Conservation (phyloP, 2,329 filamentous ascomycete species). For the Ophiosphaerella korrae region DNA sequence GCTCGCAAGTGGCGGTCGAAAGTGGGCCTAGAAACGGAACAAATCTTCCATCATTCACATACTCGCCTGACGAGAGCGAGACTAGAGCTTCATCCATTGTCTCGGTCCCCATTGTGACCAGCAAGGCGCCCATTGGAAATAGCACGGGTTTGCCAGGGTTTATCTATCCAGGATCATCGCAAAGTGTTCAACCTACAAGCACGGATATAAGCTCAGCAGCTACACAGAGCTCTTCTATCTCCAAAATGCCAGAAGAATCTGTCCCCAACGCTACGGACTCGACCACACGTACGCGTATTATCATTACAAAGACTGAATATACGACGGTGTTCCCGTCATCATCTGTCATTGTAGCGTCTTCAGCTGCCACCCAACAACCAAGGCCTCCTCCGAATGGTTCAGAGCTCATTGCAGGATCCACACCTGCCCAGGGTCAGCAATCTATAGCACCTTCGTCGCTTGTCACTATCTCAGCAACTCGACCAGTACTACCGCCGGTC, state of each 20-base stretch:
- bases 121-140: constrained; percentile 8
- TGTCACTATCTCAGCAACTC: constrained; percentile 14
- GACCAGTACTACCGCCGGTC: constrained; percentile 28
- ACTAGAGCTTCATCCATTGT: constrained; percentile 8
- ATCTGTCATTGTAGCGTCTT: constrained; percentile 4
- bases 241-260: constrained; percentile 1
- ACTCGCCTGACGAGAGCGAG: constrained; percentile 26
- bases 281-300: constrained; percentile 19
- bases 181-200: constrained; percentile 3
- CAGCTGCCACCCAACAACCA: constrained; percentile 6
- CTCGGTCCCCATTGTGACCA: constrained; percentile 10
- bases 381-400: constrained; percentile 4
- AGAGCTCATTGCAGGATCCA: neutral
- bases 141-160: constrained; percentile 29
- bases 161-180: constrained; percentile 16
- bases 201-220: neutral
- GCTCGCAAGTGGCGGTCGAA: constrained; percentile 17
- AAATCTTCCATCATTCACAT: constrained; percentile 31
- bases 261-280: constrained; percentile 6
- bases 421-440: constrained; percentile 2
- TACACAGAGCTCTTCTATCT: constrained; percentile 4
- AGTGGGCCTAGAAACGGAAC: constrained; percentile 20
- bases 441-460: constrained; percentile 1
- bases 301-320: constrained; percentile 36
- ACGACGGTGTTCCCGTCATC: constrained; percentile 31